Percentiles rank a stretch among this genome's conserved stretches.
phyloP scores from a whole-genome alignment of 192 early-diverging fungal species.

The Geranomyces variabilis region DNA sequence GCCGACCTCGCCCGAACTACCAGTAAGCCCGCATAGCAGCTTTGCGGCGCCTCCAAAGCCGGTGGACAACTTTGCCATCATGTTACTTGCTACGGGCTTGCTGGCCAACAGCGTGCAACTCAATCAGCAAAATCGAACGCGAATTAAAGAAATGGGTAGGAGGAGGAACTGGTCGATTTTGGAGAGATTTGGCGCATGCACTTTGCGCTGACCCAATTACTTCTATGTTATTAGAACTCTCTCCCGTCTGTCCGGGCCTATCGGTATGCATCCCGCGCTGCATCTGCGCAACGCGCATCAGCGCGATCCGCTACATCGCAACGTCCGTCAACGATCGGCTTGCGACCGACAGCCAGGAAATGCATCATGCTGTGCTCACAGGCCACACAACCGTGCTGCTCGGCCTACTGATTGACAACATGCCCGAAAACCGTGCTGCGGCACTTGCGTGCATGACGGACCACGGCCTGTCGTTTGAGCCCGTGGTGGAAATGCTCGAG shows the following conservation, averaged over 20 bases:
- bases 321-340: constrained; percentile 22
- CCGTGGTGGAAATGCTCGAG: constrained; percentile 24
- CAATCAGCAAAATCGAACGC: background rate
- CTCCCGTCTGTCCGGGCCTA: background rate
- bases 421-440: background rate
- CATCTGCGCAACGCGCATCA: background rate
- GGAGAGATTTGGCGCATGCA: too few relatives aligned
- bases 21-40: background rate
- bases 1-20: background rate
- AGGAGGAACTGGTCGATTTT: too few relatives aligned
- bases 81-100: constrained; percentile 12
- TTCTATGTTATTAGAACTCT: background rate
- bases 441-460: constrained; percentile 15
- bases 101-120: constrained; percentile 25
- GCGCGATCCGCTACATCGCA: constrained; percentile 18
- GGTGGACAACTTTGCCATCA: constrained; percentile 19
- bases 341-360: constrained; percentile 8
- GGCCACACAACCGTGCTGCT: constrained; percentile 20
- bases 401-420: constrained; percentile 9
- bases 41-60: background rate
- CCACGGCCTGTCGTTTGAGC: constrained; percentile 6
- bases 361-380: constrained; percentile 11
- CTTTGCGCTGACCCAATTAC: background rate
- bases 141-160: constrained; percentile 15
- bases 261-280: background rate